A percentile compares a stretch with the other conserved stretches of the same genome.
These are phyloP conservation scores for Monosporascus sp. DNA, from an alignment of 2,329 filamentous ascomycete species.

Conservation along the genomic window DNA sequence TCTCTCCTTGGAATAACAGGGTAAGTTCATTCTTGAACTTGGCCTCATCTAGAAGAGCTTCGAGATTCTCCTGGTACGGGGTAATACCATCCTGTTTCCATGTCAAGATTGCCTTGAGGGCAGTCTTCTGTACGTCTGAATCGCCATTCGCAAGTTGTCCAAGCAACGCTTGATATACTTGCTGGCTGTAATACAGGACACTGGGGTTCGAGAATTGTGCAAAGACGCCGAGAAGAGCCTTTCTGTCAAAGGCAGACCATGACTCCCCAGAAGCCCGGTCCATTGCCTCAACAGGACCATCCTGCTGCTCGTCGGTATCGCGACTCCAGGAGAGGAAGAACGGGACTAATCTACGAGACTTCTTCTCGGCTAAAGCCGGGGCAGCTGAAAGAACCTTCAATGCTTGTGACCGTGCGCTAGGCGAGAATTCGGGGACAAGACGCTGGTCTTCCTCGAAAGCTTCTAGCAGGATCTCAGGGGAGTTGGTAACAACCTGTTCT, in stretches of 20 bases:
- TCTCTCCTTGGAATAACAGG: constrained; percentile 73
- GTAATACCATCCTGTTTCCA: constrained; percentile 79
- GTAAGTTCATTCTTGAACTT: constrained; percentile 93
- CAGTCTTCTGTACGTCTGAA: constrained; percentile 77
- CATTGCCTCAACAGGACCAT: constrained; percentile 16
- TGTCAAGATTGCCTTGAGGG: constrained; percentile 76
- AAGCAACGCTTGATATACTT: constrained; percentile 72
- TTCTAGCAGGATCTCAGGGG: constrained; percentile 53
- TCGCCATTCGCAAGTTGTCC: constrained; percentile 81
- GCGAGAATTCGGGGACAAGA: constrained; percentile 41
- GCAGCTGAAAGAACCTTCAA: constrained; percentile 70
- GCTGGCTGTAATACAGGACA: constrained; percentile 70
- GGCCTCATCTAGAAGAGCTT: constrained; percentile 83
- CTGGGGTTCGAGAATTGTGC: constrained; percentile 81
- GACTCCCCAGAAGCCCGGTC: constrained; percentile 25
- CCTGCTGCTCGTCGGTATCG: constrained; percentile 41
- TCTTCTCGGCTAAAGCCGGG: constrained; percentile 76
- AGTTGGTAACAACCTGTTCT: constrained; percentile 46
- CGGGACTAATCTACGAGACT: constrained; percentile 78
- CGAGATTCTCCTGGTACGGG: constrained; percentile 77
- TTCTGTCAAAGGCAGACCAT: constrained; percentile 77
- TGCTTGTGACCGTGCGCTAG: constrained; percentile 67
- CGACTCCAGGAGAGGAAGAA: constrained; percentile 78
- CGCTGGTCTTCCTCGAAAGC: constrained; percentile 62
- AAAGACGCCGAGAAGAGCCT: constrained; percentile 75